Evolutionary conservation across 805 yeast species (phyloP), one percentile per base, ranked within the genome.

Genomic region (Yamadazyma kitorensis): DNA sequence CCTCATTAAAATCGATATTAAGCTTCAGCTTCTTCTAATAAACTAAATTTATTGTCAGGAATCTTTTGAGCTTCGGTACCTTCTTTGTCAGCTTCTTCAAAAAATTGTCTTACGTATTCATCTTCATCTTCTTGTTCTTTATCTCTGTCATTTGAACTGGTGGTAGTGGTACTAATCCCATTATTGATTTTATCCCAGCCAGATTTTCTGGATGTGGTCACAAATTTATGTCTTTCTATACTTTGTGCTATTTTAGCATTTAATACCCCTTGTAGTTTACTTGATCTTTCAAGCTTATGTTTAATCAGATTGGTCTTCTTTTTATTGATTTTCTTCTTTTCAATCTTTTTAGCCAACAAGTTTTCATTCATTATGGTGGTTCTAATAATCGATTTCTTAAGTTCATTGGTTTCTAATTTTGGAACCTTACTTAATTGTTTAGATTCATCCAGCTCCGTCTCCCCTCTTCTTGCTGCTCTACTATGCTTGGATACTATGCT

Each of bases 401-500:
- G 62, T 43, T 80, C 85, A 12, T 80, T 72, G 37, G 70, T 70
- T 42, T 78, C 80, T 9, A 71, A 67, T 54, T 83, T 74, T 30
- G 86, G 82, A 13, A 82, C 55, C 9, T 61, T 54, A 16, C 67
- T 62, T 21, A 83, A 61, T 6, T 70, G 67, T 43, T 68, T 73
- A 7, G 72, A 72, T 47, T 64, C 70, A 23, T 71, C 75, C 3
- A 49, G 39, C 4, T 48, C 59, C 1, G 72, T 69, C 39, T 70
- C 74, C 5, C 81, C 82, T 54, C 87, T 69, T 61, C 89, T 77
- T 2, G 93, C 89, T 2, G 88, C 87, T 62, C 93, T 72, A 27
- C 88, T 80, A 41, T 73, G 78, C 45, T 80, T 81, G 13, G 86
- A 80, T 17, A 79, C 72, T 64, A 54, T 10, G n/a, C n/a, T n/a